Conservation (phyloP, 1,284 basidiomycete species). For the Grifola frondosa region DNA sequence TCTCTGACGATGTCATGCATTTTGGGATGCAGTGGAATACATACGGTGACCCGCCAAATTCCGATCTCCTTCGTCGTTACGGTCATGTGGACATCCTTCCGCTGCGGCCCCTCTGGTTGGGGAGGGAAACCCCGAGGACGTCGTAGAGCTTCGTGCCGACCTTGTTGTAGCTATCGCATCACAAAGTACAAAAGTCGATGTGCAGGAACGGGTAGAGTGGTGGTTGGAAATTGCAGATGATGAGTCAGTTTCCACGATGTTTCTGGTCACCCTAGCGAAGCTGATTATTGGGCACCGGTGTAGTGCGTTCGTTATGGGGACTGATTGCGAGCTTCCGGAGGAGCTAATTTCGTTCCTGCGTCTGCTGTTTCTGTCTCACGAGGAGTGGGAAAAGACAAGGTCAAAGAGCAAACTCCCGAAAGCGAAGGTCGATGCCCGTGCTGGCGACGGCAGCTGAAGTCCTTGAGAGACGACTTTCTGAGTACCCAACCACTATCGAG, state of each 20-base stretch:
- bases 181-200: conserved; percentile 26
- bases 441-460: conserved; percentile 47
- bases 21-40: conserved; percentile 84
- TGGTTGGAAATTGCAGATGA: conserved; percentile 90
- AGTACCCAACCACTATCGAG: conserved; percentile 60
- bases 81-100: conserved; percentile 87
- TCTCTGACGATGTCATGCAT: not conserved
- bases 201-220: conserved; percentile 76
- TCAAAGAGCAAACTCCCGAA: conserved; percentile 81
- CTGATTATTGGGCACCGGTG: too few species aligned
- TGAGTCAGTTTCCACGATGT: conserved; percentile 60
- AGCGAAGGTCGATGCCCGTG: conserved; percentile 57
- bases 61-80: conserved; percentile 91
- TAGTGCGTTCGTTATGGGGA: conserved; percentile 67
- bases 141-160: conserved; percentile 84
- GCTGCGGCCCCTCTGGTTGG: conserved; percentile 39
- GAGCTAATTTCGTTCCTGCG: conserved; percentile 72
- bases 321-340: conserved; percentile 56
- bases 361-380: conserved; percentile 58
- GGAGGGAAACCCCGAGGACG: conserved; percentile 80
- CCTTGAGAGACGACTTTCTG: conserved; percentile 47
- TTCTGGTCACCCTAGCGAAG: conserved; percentile 9
- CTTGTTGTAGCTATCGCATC: conserved; percentile 59
- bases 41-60: conserved; percentile 92
- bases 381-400: conserved; percentile 66